Base-by-base conservation (phyloP, 768 basidiomycete genomes). In the Leccinum incarnatum region DNA sequence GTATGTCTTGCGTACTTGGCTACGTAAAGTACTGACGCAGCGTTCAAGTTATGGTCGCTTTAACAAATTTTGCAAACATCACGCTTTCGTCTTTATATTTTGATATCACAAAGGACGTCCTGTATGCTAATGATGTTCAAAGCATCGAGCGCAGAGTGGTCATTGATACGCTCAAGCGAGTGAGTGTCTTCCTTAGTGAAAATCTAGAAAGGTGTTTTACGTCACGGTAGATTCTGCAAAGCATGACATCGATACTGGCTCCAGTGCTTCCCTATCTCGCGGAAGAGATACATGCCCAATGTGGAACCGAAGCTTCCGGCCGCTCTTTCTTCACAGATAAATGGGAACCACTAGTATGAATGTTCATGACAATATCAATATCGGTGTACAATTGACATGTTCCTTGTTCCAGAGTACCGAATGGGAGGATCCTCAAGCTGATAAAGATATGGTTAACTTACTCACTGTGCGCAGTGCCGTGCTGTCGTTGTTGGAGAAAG, bases 61-160 rank as follows among this genome's bases (percentile, higher is more conserved):
- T 96, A 12, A 83, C 81, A 40, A 83, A 87, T 62, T 98, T 97
- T 62, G 83, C 86, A 29, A 93, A 93, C 66, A 80, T 86, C 58
- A 91, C 89, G 0, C 79, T 98, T 21, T 98, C 96, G 0, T 88
- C 93, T 0, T 75, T 96, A 32, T 98, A 98, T 73, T 92, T 98
- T 62, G 94, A 95, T 67, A 86, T 91, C 51, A 91, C 86, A 34
- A 97, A 97, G 71, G 96, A 98, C 71, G 81, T 82, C 48, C 75
- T 99, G 10, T 98, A 99, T 67, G 91, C 92, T 34, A 81, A 91
- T 65, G 68, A 75, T 9, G 55, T 74, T 2, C 65, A 78, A 21
- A 81, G 82, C 58, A 64, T 71, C 2, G 78, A 84, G 45, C 85
- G 96, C 14, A 78, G 83, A 51, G 82, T 82, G 1, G 80, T 91